Evolutionary conservation across 2,329 filamentous ascomycete genomes (phyloP), one percentile per base, ranked within the genome.

Genomic region (Coniella vitis): DNA sequence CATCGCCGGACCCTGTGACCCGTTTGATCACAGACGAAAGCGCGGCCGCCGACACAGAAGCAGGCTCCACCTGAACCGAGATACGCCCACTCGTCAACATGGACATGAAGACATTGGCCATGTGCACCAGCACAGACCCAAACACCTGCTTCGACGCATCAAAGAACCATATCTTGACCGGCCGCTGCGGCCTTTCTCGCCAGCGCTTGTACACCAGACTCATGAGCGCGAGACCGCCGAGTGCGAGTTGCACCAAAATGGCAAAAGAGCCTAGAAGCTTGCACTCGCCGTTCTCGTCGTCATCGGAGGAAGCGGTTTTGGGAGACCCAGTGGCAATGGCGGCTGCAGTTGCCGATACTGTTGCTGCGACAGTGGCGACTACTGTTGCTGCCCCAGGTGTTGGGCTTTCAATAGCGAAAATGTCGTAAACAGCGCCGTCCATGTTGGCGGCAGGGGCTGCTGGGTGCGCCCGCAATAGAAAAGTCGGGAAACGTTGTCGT

Each of bases 131-230:
- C 39, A 90, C 84, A 25, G 90, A 94, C 19, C 93, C 93, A 61
- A 97, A 87, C 47, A 98, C 89, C 72, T 98, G 93, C 73, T 98
- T 98, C 29, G 89, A 95, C 20, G 84, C 93, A 63, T 98, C 93
- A 65, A 97, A 98, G 66, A 87, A 90, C 91, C 93, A 98, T 56
- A 98, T 90, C 75, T 94, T 95, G 61, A 97, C 63, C 1, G 91
- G 91, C 48, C 93, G 79, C 65, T 96, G 91, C 1, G 93, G 91
- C 49, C 87, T 78, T 69, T 98, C 93, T 56, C 87, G 81, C 82
- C 86, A 95, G 58, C 93, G 79, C 73, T 98, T 98, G 72, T 82
- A 95, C 7, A 97, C 91, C 42, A 98, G 77, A 1, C 90, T 87
- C 47, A 91, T 72, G 45, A 97, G 70, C 8, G 93, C 93, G 48